A percentile compares a stretch with the other conserved stretches of the same genome.
These are phyloP conservation scores for Wickerhamiella azyma DNA, from an alignment of 805 yeast genomes.

Conservation along the genomic window DNA sequence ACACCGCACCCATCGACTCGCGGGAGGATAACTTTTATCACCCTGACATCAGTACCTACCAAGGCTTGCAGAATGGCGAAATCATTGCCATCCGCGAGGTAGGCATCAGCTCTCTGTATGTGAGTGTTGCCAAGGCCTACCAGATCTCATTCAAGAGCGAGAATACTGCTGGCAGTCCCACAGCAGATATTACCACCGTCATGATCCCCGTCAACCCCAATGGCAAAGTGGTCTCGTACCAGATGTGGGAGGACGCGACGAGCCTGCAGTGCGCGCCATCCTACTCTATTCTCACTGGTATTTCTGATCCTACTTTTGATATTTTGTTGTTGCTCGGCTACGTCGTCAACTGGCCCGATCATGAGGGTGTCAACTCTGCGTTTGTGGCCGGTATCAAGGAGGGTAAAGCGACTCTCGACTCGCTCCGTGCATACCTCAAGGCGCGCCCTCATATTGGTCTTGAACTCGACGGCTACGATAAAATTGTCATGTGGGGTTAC, in stretches of 20 bases:
- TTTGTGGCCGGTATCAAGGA: slow-evolving; percentile 17
- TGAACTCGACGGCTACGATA: not conserved
- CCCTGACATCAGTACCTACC: slow-evolving; percentile 3
- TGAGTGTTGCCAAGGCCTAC: slow-evolving; percentile 6
- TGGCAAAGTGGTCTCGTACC: slow-evolving; percentile 15
- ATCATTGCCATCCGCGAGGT: slow-evolving; percentile 11
- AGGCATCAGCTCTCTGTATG: slow-evolving; percentile 5
- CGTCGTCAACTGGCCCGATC: slow-evolving; percentile 18
- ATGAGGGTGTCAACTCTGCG: slow-evolving; percentile 16
- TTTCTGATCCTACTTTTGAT: slow-evolving; percentile 11
- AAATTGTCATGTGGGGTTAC: slow-evolving; percentile 14
- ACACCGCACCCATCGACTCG: slow-evolving; percentile 8
- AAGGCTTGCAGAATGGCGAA: slow-evolving; percentile 9
- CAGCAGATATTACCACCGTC: slow-evolving; percentile 13
- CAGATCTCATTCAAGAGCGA: slow-evolving; percentile 13
- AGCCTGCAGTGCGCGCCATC: slow-evolving; percentile 17
- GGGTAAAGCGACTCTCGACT: slow-evolving; percentile 21
- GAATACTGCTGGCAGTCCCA: slow-evolving; percentile 7
- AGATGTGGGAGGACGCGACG: slow-evolving; percentile 17
- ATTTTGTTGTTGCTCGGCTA: slow-evolving; percentile 14
- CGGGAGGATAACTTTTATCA: slow-evolving; percentile 10
- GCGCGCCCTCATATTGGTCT: slow-evolving; percentile 11
- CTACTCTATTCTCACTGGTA: slow-evolving; percentile 13
- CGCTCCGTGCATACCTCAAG: slow-evolving; percentile 19
- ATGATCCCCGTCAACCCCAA: slow-evolving; percentile 9